phyloP scores from a whole-genome alignment of 257 asterid species.

The Solanum bukasovii region DNA sequence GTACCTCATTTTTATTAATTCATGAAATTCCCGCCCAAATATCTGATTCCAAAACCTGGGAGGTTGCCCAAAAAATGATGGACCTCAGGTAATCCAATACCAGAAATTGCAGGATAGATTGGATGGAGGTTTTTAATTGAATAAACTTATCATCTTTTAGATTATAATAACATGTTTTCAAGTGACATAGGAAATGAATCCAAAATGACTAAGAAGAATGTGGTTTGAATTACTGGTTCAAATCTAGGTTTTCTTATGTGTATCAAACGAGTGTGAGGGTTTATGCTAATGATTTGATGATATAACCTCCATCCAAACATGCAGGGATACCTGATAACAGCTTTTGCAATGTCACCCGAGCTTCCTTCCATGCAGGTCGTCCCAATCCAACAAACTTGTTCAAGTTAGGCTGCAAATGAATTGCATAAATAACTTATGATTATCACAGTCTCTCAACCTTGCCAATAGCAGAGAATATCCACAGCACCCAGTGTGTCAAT shows the following conservation, averaged over 20 bases:
- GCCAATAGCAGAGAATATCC: background rate
- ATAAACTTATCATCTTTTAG: background rate
- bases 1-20: background rate
- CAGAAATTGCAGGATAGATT: background rate
- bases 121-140: background rate
- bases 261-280: background rate
- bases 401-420: conserved; percentile 54
- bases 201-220: background rate
- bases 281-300: background rate
- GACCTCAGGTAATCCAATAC: background rate
- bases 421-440: background rate
- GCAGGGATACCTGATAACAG: conserved; percentile 57
- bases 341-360: conserved; percentile 76
- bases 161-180: background rate
- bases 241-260: background rate
- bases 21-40: background rate
- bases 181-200: background rate
- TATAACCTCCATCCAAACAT: background rate
- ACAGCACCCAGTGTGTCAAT: background rate
- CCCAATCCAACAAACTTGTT: conserved; percentile 81
- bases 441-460: background rate
- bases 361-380: conserved; percentile 95
- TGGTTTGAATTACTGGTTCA: background rate
- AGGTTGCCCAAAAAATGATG: background rate
- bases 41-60: background rate